Base-by-base conservation (phyloP, 2,329 filamentous ascomycete species). In the Coniochaeta sp. region DNA sequence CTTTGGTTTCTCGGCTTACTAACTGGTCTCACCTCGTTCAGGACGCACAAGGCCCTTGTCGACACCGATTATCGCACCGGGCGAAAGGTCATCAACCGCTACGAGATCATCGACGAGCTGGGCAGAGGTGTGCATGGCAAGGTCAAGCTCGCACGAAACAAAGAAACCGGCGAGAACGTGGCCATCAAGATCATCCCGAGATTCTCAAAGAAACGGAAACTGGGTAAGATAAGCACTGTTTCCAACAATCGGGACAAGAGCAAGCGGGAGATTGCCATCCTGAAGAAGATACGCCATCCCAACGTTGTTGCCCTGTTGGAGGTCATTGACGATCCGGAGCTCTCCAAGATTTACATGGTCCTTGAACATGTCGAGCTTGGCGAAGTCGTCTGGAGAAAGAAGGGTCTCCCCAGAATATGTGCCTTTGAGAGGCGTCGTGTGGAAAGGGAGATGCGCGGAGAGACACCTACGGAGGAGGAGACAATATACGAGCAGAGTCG, bases 131-230 rank as follows among this genome's bases (percentile, higher is more conserved):
- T 96, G 68, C 95, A 99, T 72, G 95, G 95, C 69, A 99, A 98
- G 77, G 95, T 99, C 70, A 99, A 99, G 76, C 82, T 97, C 55
- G 95, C 93, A 55, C 86, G 91, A 59, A 92, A 96, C 71, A 79
- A 91, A 54, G 79, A 87, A 60, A 92, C 85, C 1, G 83, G 83
- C 62, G 87, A 90, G 58, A 88, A 89, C 70, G 93, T 99, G 4
- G 95, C 95, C 60, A 97, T 99, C 81, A 99, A 99, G 78, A 99
- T 99, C 68, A 96, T 99, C 55, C 91, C 96, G 61, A 87, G 95
- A 40, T 96, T 95, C 71, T 96, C 93, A 58, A 97, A 96, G 77
- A 91, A 91, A 68, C 87, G 93, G 60, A 89, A 93, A 28, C 81
- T 99, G n/a, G 95, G 95, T 58, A 90, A 90, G 70, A 88, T 93